Percentiles rank a stretch among this genome's conserved stretches.
These are phyloP conservation scores for Diplodia intermedia DNA, from an alignment of 2,329 filamentous ascomycete species.

Conservation along the genomic window DNA sequence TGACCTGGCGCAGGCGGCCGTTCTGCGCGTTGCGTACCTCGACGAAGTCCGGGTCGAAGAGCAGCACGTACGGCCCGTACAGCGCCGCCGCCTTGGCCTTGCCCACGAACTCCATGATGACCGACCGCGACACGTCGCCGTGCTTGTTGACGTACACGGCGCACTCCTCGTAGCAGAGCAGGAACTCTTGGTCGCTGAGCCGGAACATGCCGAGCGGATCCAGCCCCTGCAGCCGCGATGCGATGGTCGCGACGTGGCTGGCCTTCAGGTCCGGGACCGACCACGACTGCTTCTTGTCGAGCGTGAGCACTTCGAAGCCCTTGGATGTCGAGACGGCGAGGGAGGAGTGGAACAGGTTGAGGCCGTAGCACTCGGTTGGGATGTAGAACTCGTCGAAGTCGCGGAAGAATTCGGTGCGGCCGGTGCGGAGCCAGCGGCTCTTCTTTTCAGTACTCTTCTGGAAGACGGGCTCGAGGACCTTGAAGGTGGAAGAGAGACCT, in stretches of 20 bases:
- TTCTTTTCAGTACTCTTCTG: conserved; percentile 90
- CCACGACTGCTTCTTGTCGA: conserved; percentile 97
- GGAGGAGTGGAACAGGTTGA: conserved; percentile 95
- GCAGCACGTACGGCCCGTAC: conserved; percentile 87
- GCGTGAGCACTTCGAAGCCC: conserved; percentile 92
- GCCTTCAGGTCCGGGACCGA: conserved; percentile 86
- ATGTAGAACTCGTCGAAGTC: conserved; percentile 99
- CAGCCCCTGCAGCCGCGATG: conserved; percentile 80
- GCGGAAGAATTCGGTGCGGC: conserved; percentile 91
- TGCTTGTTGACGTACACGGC: conserved; percentile 99
- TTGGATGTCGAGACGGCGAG: conserved; percentile 90
- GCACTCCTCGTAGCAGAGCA: conserved; percentile 93
- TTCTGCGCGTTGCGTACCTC: conserved; percentile 98
- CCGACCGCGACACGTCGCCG: conserved; percentile 88
- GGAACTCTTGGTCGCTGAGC: conserved; percentile 78
- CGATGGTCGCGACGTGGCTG: conserved; percentile 82
- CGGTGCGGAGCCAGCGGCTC: conserved; percentile 71
- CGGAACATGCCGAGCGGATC: conserved; percentile 95
- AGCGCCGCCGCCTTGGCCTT: conserved; percentile 86
- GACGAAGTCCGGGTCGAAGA: conserved; percentile 96
- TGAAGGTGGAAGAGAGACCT: conserved; percentile 90
- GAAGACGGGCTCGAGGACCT: conserved; percentile 91
- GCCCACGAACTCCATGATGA: conserved; percentile 99
- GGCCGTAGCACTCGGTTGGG: conserved; percentile 89
- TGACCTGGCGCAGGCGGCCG: conserved; percentile 89